These are phyloP conservation scores for Cordyceps javanica DNA, from an alignment of 2,329 filamentous ascomycete species.

Conservation along the genomic window DNA sequence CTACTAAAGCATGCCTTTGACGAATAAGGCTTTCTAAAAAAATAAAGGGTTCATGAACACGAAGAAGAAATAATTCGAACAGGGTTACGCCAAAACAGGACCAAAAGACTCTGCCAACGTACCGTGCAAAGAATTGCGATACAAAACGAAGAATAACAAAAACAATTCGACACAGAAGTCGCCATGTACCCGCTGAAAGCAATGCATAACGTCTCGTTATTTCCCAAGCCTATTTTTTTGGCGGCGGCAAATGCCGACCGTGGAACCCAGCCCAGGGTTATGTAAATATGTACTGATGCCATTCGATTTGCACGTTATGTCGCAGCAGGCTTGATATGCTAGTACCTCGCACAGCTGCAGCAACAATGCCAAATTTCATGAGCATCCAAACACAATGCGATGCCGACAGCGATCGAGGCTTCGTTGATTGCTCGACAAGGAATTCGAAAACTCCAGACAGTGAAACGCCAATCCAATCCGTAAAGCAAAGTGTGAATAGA, in stretches of 20 bases:
- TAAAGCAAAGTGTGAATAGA: neutral
- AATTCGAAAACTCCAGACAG: neutral
- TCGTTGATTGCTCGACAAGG: neutral
- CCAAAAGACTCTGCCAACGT: conserved; percentile 14
- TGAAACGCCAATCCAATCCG: conserved; percentile 6
- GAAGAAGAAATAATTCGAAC: conserved; percentile 6
- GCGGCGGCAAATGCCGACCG: conserved; percentile 15
- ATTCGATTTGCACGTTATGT: neutral
- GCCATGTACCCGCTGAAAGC: conserved; percentile 30
- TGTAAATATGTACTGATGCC: conserved; percentile 9
- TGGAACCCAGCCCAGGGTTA: neutral
- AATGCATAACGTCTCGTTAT: conserved; percentile 33
- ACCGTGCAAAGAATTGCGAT: conserved; percentile 14
- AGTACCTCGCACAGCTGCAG: neutral
- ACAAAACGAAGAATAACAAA: conserved; percentile 19
- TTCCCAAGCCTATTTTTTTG: conserved; percentile 23
- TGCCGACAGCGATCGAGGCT: neutral
- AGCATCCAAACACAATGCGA: neutral
- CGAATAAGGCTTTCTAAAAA: conserved; percentile 16
- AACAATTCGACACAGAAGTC: conserved; percentile 18
- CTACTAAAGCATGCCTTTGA: conserved; percentile 17
- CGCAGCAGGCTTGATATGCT: neutral
- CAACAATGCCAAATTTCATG: neutral
- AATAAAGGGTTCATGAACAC: conserved; percentile 14
- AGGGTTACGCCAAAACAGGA: conserved; percentile 11